phyloP scores from a whole-genome alignment of 108 stramenopile species.

The Nitzschia sp. region DNA sequence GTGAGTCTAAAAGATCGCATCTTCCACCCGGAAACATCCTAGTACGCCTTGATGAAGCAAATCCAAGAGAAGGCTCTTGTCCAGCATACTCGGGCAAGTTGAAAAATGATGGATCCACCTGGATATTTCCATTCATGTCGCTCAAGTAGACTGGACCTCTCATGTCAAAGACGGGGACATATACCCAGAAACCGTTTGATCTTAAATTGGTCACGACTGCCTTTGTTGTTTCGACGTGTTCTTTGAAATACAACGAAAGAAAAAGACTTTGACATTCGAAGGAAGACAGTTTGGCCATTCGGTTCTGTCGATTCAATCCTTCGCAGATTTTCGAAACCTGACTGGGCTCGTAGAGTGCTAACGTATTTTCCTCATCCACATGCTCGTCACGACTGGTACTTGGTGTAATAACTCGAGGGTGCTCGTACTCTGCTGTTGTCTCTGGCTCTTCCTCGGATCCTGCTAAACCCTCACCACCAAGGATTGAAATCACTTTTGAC shows the following conservation, averaged over 20 bases:
- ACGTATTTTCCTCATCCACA: neutral
- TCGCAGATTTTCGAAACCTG: conserved; percentile 48
- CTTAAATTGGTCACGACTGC: conserved; percentile 53
- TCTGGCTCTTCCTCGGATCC: neutral
- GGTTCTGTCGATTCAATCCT: conserved; percentile 50
- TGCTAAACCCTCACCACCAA: conserved; percentile 34
- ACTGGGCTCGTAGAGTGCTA: conserved; percentile 2
- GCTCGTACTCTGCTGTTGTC: neutral
- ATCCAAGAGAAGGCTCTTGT: conserved; percentile 37
- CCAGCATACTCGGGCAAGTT: conserved; percentile 34
- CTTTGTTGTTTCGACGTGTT: conserved; percentile 36
- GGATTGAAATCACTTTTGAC: conserved; percentile 45
- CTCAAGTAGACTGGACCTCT: conserved; percentile 56
- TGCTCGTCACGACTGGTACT: neutral
- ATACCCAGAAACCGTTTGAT: conserved; percentile 52
- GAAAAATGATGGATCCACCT: conserved; percentile 50
- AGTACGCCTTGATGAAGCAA: conserved; percentile 23
- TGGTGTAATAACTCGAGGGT: neutral
- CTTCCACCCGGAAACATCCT: conserved; percentile 46
- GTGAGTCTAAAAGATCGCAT: conserved; percentile 25
- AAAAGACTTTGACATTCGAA: conserved; percentile 61
- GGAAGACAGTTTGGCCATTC: conserved; percentile 63
- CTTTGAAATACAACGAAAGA: conserved; percentile 58
- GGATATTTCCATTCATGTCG: conserved; percentile 45
- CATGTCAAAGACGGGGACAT: conserved; percentile 60